A percentile compares a stretch with the other conserved stretches of the same genome.
These are phyloP conservation scores for Macadamia integrifolia DNA, from an alignment of 164 flowering plant genomes.

Conservation along the genomic window DNA sequence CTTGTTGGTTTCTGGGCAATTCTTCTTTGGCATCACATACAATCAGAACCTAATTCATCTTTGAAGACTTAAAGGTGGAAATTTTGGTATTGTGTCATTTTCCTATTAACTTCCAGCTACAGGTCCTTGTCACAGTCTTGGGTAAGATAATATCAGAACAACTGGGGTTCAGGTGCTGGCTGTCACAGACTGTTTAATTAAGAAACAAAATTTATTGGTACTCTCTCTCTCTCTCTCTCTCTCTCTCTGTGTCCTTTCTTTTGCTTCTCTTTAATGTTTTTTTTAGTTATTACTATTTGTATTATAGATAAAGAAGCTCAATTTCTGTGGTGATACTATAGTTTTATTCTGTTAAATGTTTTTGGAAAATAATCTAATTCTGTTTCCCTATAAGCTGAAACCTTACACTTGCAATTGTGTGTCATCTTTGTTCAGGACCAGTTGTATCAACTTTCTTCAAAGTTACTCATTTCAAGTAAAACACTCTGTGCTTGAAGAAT, in stretches of 20 bases:
- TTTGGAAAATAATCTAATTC: too few relatives aligned
- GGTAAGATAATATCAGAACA: conserved; percentile 2
- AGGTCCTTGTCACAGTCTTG: background rate
- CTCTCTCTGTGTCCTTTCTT: background rate
- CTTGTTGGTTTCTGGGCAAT: conserved; percentile 18
- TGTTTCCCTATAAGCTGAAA: background rate
- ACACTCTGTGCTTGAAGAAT: conserved; percentile 4
- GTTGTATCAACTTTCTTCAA: background rate
- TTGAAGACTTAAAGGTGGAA: conserved; percentile 1
- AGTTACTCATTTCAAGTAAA: background rate
- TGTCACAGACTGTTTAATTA: background rate
- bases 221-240: background rate
- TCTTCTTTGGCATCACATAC: conserved; percentile 37
- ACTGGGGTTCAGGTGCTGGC: conserved; percentile 6
- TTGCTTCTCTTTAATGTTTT: background rate
- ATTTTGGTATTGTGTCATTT: background rate
- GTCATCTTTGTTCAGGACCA: too few relatives aligned
- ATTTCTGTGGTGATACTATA: background rate
- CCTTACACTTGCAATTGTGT: too few relatives aligned
- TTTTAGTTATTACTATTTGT: background rate
- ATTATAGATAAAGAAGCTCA: background rate
- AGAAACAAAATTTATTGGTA: conserved; percentile 10
- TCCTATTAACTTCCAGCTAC: background rate
- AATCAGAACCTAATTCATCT: conserved; percentile 1
- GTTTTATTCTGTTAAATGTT: background rate